phyloP scores from a whole-genome alignment of 2,329 filamentous ascomycete genomes.

The Teratosphaeria epicoccoides region DNA sequence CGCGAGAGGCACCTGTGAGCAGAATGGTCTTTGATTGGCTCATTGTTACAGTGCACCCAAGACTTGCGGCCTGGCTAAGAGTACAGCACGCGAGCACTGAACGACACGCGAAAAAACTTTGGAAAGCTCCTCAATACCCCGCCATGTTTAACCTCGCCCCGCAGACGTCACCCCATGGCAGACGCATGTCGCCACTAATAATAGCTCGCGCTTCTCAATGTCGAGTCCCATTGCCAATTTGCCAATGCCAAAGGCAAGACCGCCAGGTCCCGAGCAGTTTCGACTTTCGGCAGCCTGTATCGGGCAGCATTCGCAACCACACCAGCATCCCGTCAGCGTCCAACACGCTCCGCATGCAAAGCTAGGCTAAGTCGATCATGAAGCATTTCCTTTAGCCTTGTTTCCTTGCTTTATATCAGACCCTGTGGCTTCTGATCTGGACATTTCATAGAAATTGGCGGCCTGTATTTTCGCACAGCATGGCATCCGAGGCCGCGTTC shows the following conservation, averaged over 20 bases:
- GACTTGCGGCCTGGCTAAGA: not conserved
- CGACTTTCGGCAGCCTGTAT: too few species aligned
- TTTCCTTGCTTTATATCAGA: not conserved
- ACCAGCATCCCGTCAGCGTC: too few species aligned
- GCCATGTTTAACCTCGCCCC: not conserved
- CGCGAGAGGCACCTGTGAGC: slow-evolving; percentile 53
- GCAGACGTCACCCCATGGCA: slow-evolving; percentile 1
- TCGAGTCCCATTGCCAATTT: too few species aligned
- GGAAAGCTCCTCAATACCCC: not conserved
- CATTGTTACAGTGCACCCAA: not conserved
- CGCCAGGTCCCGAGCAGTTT: too few species aligned
- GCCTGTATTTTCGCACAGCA: too few species aligned
- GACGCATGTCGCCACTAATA: not conserved
- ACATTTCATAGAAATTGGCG: too few species aligned
- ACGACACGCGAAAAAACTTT: not conserved
- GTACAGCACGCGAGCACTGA: not conserved
- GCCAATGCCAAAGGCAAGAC: not conserved
- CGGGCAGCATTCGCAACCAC: too few species aligned
- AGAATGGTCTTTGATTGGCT: slow-evolving; percentile 34
- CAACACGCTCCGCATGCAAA: not conserved
- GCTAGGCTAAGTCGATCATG: not conserved
- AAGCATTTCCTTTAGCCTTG: not conserved
- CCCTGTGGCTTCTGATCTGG: not conserved
- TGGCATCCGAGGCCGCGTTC: not conserved
- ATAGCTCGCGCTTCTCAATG: too few species aligned